Base-by-base conservation (phyloP, 2,329 filamentous ascomycete genomes). In the Colletotrichum sp. region DNA sequence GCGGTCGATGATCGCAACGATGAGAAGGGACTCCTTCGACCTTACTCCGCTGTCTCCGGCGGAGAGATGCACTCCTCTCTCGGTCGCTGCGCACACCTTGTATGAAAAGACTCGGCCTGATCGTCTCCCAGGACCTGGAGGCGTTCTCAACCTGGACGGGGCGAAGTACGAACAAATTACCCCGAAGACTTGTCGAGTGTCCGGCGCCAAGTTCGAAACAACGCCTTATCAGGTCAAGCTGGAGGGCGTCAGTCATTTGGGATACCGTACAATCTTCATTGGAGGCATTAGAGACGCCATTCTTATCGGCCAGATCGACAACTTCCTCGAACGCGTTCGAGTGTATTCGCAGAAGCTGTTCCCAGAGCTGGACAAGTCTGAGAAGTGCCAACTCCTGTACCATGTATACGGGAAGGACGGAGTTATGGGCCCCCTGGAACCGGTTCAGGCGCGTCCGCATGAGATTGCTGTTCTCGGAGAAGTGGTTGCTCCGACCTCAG, bases 101-200 rank as follows among this genome's bases (percentile, higher is more conserved):
- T 91, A 91, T 64, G 90, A 91, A 81, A 91, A 91, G 76, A 84
- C 86, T 0, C 80, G 89, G 15, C 89, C 90, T 0, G 90, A 91
- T 79, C 78, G 87, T 1, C 79, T 91, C 2, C 76, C 81, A 8
- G 90, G 90, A 0, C 90, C 90, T 0, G 90, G 90, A 1, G 90
- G 90, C 0, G 79, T 82, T 13, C 82, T 91, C 0, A 82, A 88
- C 59, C 80, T 91, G 0, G 82, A 82, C 1, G 64, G 81, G 0
- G 82, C 86, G 3, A 83, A 78, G 6, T 90, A 89, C 74, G 83
- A 87, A 74, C 84, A 88, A 76, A 75, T 88, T 5, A 78, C 79
- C 1, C 69, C 69, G 4, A 78, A 79, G 39, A 86, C 85, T 0
- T 84, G 86, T 3, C 83, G 86, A 19, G 85, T 88, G 0, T 79